phyloP scores from a whole-genome alignment of 208 protist genomes.

The Crithidia thermophila region DNA sequence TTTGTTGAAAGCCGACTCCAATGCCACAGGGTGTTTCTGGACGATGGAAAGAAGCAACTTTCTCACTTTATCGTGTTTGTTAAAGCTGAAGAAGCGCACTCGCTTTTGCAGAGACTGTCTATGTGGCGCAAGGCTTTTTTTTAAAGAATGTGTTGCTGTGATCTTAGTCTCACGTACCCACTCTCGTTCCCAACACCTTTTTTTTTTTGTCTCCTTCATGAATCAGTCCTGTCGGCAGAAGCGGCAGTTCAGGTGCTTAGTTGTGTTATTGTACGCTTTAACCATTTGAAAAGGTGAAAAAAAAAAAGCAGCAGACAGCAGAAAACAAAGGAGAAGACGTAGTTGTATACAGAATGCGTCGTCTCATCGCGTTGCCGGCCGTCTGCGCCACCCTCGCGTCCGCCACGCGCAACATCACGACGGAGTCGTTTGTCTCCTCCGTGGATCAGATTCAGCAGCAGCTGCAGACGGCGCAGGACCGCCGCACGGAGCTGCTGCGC shows the following conservation, averaged over 20 bases:
- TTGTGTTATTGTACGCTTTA: not conserved
- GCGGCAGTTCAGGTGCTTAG: not conserved
- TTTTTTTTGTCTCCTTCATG: no score
- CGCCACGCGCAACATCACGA: conserved; percentile 46
- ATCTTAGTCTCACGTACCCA: no score
- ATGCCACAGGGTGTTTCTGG: no score
- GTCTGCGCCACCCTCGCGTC: conserved; percentile 13
- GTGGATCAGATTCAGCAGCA: conserved; percentile 80
- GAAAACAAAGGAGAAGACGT: not conserved
- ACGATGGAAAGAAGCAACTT: no score
- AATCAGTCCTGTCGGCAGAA: no score
- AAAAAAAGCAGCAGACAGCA: conserved; percentile 4
- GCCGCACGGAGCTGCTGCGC: conserved; percentile 65
- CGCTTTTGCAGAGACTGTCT: no score
- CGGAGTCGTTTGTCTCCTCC: conserved; percentile 59
- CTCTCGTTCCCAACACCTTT: no score
- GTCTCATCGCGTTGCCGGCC: conserved; percentile 14
- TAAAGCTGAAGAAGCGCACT: no score
- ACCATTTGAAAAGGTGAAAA: not conserved
- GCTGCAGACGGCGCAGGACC: conserved; percentile 54
- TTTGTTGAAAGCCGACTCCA: no score
- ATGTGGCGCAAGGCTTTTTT: no score
- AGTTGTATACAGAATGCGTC: conserved; percentile 25
- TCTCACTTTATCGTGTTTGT: no score
- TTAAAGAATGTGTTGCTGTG: no score